These are phyloP conservation scores for Saccharomycopsis hybrid DNA, from an alignment of 1,139 yeast genomes.

Conservation along the genomic window DNA sequence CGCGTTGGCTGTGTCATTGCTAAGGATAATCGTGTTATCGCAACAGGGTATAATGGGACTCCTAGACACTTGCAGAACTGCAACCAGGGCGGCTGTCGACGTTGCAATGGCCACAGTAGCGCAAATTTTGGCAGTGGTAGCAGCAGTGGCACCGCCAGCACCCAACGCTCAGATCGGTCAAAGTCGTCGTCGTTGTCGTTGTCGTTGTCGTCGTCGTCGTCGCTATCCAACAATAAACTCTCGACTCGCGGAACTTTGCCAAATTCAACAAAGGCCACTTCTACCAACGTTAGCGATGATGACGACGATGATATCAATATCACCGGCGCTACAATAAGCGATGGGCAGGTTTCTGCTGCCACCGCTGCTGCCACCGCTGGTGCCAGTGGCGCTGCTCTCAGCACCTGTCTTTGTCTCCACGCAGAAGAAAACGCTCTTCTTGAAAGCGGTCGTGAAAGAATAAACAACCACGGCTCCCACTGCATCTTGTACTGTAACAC, in stretches of 20 bases:
- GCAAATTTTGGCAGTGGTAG: slow-evolving; percentile 31
- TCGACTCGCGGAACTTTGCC: too few species aligned
- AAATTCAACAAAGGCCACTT: too few species aligned
- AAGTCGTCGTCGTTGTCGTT: neutral
- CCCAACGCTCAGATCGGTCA: neutral
- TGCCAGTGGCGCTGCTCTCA: slow-evolving; percentile 63
- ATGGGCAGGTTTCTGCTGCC: neutral
- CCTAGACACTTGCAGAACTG: slow-evolving; percentile 85
- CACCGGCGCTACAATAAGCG: too few species aligned
- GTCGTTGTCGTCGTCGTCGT: neutral
- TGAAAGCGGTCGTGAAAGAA: slow-evolving; percentile 87
- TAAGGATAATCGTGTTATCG: slow-evolving; percentile 75
- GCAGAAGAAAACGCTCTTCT: slow-evolving; percentile 95
- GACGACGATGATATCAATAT: too few species aligned
- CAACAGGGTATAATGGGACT: slow-evolving; percentile 97
- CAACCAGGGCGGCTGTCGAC: slow-evolving; percentile 88
- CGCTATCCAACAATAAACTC: neutral
- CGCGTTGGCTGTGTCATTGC: slow-evolving; percentile 95
- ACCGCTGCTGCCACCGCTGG: neutral
- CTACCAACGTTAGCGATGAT: too few species aligned
- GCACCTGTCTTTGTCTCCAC: slow-evolving; percentile 87
- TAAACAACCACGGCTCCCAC: slow-evolving; percentile 30
- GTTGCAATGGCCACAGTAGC: slow-evolving; percentile 53
- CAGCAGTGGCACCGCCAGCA: neutral
- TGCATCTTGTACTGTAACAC: slow-evolving; percentile 86